These are phyloP conservation scores for Solanum chacoense DNA, from an alignment of 305 asterid genomes.

Conservation along the genomic window DNA sequence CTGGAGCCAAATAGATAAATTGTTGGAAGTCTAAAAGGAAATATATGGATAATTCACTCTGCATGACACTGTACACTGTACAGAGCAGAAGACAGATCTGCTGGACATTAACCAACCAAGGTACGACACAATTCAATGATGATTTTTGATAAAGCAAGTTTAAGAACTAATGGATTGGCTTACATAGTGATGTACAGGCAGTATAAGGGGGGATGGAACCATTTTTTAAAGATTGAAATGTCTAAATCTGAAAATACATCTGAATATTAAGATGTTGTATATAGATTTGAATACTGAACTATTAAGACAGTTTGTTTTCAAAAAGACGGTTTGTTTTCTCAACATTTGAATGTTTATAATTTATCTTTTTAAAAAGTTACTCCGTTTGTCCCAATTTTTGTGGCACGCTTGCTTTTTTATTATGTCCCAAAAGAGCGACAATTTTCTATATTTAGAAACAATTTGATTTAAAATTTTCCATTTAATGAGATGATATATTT, in stretches of 20 bases:
- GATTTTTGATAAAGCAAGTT: background rate
- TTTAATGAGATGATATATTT: background rate
- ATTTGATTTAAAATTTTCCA: background rate
- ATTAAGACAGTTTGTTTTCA: background rate
- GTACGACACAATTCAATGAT: background rate
- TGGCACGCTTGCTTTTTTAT: background rate
- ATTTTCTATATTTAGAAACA: background rate
- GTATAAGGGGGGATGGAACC: background rate
- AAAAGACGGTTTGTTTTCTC: background rate
- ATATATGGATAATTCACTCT: background rate
- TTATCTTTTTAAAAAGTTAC: background rate
- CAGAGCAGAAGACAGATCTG: background rate
- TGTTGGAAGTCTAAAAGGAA: background rate
- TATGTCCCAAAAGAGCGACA: background rate
- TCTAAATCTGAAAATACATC: background rate
- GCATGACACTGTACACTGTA: background rate
- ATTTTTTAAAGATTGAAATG: background rate
- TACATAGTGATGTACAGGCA: background rate
- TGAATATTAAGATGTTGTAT: background rate
- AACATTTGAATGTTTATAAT: background rate
- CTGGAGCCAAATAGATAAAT: background rate
- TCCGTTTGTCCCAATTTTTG: background rate
- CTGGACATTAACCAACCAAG: background rate
- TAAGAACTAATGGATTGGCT: background rate
- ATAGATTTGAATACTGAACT: background rate